Base-by-base conservation (phyloP, 345 rosid genomes). In the Eucalyptus cloeziana region DNA sequence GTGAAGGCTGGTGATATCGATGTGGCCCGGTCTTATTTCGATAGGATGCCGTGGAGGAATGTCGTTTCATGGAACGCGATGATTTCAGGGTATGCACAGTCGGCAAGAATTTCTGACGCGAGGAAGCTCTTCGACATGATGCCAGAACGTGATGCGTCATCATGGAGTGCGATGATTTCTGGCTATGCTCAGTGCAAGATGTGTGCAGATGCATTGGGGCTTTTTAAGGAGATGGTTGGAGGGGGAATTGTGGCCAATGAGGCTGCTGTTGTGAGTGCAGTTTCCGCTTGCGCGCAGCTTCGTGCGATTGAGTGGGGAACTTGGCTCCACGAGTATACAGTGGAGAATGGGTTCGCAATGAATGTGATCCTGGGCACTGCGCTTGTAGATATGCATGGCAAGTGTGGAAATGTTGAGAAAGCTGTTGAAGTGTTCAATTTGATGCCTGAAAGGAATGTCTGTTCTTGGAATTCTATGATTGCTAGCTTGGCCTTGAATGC, bases 381-480 rank as follows among this genome's bases (percentile, higher is more conserved):
- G 13, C 88, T 93, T 89, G 88, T 93, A 69, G 91, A 90, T 62
- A 90, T 89, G 94, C 92, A 90, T 90, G 87, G 90, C 13, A 93
- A 90, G 64, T 93, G 94, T 79, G 92, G 92, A 86, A 88, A 86
- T 86, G 40, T 93, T 14, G 85, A 50, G 64, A 88, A 89, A 86
- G 94, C 93, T 19, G 56, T 43, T 49, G 8, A 58, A 44, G 89
- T 93, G 30, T 93, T 93, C 87, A 89, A 91, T 47, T 87, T 22
- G 81, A 91, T 90, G 51, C 88, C 87, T 49, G 89, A 33, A 30
- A 93, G 87, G 90, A 92, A 93, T 88, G 47, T 88, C 49, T 88
- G 89, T 52, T 88, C 94, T 3, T 93, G 94, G 94, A 93, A 93
- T 88, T 91, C 92, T 49, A 90, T 91, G 91, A 91, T 93, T 51